phyloP scores from a whole-genome alignment of 2,329 filamentous ascomycete species.

The Metarhizium robertsii region DNA sequence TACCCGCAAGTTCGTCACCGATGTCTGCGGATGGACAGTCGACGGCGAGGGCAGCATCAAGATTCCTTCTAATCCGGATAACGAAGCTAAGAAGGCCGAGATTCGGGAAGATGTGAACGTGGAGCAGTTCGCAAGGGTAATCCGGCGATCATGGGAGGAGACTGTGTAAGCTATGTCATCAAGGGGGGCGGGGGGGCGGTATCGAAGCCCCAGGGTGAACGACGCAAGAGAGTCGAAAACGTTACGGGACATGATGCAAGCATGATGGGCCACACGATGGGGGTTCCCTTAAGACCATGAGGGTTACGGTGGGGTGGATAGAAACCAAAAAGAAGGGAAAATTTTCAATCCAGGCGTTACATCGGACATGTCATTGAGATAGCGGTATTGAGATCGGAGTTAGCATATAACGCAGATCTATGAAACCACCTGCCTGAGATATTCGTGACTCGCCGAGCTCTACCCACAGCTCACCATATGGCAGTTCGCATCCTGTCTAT shows the following conservation, averaged over 20 bases:
- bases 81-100: slow-evolving; percentile 92
- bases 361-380: slow-evolving; percentile 26
- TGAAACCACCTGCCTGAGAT: background rate
- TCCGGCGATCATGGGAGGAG: slow-evolving; percentile 80
- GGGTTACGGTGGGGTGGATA: slow-evolving; percentile 16
- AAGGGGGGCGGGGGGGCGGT: background rate
- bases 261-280: slow-evolving; percentile 12
- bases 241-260: background rate
- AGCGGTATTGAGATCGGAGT: slow-evolving; percentile 23
- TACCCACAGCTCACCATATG: no score
- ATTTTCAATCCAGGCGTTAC: slow-evolving; percentile 23
- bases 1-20: slow-evolving; percentile 69
- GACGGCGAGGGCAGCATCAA: slow-evolving; percentile 56
- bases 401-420: slow-evolving; percentile 17
- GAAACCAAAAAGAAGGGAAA: slow-evolving; percentile 15
- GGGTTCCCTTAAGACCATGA: background rate
- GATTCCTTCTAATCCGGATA: slow-evolving; percentile 89
- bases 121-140: slow-evolving; percentile 72
- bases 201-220: background rate
- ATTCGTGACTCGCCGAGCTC: background rate
- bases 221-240: slow-evolving; percentile 1
- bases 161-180: slow-evolving; percentile 17
- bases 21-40: slow-evolving; percentile 81
- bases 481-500: background rate
- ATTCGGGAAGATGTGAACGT: slow-evolving; percentile 93